A percentile compares a stretch with the other conserved stretches of the same genome.
These are phyloP conservation scores for Staphylotrichum tortipilum DNA, from an alignment of 495 filamentous ascomycete genomes.

Conservation along the genomic window DNA sequence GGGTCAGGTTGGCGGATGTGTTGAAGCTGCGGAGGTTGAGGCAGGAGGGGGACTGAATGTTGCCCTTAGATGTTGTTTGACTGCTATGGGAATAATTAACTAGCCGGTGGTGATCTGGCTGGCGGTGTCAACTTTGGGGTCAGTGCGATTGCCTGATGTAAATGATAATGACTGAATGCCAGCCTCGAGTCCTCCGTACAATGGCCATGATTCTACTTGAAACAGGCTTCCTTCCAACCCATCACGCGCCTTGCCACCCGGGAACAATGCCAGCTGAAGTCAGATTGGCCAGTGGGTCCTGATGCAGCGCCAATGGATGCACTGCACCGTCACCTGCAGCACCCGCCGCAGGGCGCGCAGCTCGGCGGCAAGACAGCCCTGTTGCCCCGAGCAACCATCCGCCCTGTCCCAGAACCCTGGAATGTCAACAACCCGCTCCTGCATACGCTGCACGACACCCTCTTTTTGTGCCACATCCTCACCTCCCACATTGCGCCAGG, in stretches of 20 bases:
- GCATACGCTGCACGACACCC: background rate
- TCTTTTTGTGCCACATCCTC: conserved; percentile 3
- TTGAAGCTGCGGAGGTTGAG: conserved; percentile 43
- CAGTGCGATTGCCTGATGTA: too few species aligned
- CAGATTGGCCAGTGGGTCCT: background rate
- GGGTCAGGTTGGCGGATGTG: conserved; percentile 56
- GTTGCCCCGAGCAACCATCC: conserved; percentile 4
- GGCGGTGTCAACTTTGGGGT: too few species aligned
- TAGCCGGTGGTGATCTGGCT: too few species aligned
- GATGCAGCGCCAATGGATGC: background rate
- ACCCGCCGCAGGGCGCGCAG: too few species aligned
- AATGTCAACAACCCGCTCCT: conserved; percentile 7
- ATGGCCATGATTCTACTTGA: too few species aligned
- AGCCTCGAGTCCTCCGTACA: too few species aligned
- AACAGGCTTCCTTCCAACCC: too few species aligned
- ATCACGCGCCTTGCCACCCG: too few species aligned
- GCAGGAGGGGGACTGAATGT: background rate
- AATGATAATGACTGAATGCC: too few species aligned
- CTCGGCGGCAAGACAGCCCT: conserved; percentile 2
- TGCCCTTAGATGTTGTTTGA: too few species aligned
- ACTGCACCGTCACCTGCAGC: background rate
- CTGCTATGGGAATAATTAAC: too few species aligned
- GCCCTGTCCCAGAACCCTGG: conserved; percentile 1
- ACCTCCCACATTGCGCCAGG: background rate
- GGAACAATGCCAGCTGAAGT: too few species aligned